Conservation (phyloP, 2,329 filamentous ascomycete genomes). For the Thielaviopsis populi region DNA sequence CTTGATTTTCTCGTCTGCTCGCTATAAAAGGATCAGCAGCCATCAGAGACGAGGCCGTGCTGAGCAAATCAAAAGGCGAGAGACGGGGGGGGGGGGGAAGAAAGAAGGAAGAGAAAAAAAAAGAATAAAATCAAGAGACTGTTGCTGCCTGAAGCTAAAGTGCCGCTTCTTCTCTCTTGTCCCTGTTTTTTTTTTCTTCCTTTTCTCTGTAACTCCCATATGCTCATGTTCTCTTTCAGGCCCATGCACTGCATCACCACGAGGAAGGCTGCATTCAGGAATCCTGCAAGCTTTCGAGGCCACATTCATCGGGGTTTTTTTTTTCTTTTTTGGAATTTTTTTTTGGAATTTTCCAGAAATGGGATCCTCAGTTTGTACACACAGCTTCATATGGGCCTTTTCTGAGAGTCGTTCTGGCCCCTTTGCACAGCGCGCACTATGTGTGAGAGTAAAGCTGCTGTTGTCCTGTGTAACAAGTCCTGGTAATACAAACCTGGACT, state of each 20-base stretch:
- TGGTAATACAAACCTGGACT: background rate
- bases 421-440: background rate
- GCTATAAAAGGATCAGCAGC: background rate
- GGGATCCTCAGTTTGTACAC: background rate
- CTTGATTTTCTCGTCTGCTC: background rate
- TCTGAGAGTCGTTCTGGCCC: background rate
- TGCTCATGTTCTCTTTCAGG: background rate
- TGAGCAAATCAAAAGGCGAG: background rate
- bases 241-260: background rate
- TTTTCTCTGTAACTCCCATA: background rate
- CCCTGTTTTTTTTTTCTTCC: background rate
- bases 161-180: background rate
- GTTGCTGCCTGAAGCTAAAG: background rate
- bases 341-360: background rate
- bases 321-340: background rate
- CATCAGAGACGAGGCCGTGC: background rate
- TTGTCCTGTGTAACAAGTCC: background rate
- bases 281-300: constrained; percentile 2
- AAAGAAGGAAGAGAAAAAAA: background rate
- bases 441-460: background rate
- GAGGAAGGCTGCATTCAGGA: background rate
- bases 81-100: no score
- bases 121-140: background rate
- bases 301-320: background rate
- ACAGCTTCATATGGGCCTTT: background rate